These are phyloP conservation scores for Starmerella riodocensis DNA, from an alignment of 805 yeast species.

Conservation along the genomic window DNA sequence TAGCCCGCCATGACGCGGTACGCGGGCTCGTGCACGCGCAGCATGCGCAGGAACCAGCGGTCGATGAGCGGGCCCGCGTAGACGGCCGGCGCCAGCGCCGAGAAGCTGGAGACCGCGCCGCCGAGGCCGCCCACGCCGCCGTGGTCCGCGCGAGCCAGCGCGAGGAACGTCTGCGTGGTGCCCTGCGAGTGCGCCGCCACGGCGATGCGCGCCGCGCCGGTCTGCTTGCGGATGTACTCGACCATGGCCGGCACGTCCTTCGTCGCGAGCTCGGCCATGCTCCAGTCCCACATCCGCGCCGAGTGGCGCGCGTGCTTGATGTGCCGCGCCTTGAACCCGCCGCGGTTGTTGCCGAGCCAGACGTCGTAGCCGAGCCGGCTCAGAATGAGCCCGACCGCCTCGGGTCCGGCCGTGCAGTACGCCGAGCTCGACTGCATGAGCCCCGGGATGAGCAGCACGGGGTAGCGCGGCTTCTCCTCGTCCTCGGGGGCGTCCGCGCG, in stretches of 20 bases:
- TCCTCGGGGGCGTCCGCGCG: neutral
- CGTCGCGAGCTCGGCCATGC: slow-evolving; percentile 65
- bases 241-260: slow-evolving; percentile 67
- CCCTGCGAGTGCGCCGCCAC: slow-evolving; percentile 87
- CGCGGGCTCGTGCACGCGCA: slow-evolving; percentile 21
- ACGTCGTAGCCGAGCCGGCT: slow-evolving; percentile 83
- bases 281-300: slow-evolving; percentile 83
- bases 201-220: slow-evolving; percentile 33
- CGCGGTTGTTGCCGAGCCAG: slow-evolving; percentile 84
- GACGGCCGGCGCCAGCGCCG: slow-evolving; percentile 82
- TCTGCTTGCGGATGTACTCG: slow-evolving; percentile 38
- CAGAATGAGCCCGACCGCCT: slow-evolving; percentile 53
- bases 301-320: slow-evolving; percentile 32
- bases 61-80: slow-evolving; percentile 70
- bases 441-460: slow-evolving; percentile 74
- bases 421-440: slow-evolving; percentile 78
- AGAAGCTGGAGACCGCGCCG: slow-evolving; percentile 48
- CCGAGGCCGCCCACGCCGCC: slow-evolving; percentile 32
- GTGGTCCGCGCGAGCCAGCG: slow-evolving; percentile 38
- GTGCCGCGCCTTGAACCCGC: slow-evolving; percentile 71
- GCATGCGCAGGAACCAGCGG: slow-evolving; percentile 29
- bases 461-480: slow-evolving; percentile 33
- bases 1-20: slow-evolving; percentile 49
- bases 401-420: slow-evolving; percentile 66
- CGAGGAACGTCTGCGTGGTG: slow-evolving; percentile 68